Evolutionary conservation across 192 early-diverging fungal genomes (phyloP).

Genomic region (Cetraspora pellucida): DNA sequence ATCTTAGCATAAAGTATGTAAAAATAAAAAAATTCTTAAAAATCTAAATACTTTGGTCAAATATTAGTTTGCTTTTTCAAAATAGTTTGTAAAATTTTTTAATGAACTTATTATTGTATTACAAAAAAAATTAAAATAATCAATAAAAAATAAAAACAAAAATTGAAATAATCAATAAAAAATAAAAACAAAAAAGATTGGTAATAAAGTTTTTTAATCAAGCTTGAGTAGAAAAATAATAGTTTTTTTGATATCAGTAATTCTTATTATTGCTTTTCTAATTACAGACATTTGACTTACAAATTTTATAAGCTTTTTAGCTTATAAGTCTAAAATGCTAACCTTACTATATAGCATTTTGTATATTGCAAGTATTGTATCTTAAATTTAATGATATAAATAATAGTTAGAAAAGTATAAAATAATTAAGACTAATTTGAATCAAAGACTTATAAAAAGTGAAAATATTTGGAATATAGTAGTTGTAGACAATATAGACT

Average conservation of each 20-base stretch:
- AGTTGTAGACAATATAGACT: slow-evolving; percentile 18
- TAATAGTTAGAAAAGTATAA: not conserved
- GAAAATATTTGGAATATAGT: not conserved
- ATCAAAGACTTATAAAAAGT: not conserved
- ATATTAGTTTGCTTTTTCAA: not conserved
- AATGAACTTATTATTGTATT: not conserved
- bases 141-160: no score
- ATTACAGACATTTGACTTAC: not conserved
- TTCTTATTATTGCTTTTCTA: not conserved
- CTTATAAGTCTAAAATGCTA: not conserved
- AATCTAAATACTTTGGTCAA: not conserved
- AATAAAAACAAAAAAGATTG: not conserved
- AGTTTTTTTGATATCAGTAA: not conserved
- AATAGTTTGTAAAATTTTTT: not conserved
- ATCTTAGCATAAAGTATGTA: not conserved
- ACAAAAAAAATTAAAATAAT: no score
- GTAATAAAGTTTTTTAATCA: not conserved
- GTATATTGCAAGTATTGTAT: not conserved
- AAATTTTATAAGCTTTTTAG: not conserved
- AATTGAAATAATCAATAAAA: slow-evolving; percentile 1
- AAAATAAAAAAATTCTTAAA: not conserved
- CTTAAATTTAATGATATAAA: not conserved
- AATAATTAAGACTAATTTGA: not conserved
- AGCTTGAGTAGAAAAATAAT: not conserved
- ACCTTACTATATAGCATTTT: not conserved